Conservation (phyloP, 1,284 basidiomycete species). For the Thelephora terrestris region DNA sequence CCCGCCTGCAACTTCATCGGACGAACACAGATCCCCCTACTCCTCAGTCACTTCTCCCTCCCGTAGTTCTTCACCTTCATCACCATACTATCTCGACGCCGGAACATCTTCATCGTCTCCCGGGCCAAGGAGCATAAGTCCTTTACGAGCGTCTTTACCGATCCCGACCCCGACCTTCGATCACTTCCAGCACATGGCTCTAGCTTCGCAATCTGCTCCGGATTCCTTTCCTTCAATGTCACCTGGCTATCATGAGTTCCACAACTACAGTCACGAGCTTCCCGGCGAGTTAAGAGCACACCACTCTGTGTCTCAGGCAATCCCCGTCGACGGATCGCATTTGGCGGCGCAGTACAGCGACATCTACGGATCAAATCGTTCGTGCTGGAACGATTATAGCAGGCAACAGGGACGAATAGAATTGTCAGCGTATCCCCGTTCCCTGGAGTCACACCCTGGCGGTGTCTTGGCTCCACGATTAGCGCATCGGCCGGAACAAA, state of each 20-base stretch:
- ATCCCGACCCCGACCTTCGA: not conserved
- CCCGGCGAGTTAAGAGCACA: not conserved
- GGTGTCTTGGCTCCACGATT: too few relatives aligned
- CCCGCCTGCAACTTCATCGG: not conserved
- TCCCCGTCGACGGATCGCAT: not conserved
- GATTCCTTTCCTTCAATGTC: not conserved
- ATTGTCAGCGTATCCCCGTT: too few relatives aligned
- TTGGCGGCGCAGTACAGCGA: too few relatives aligned
- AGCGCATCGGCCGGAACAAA: too few relatives aligned
- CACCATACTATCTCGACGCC: not conserved
- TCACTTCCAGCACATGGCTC: not conserved
- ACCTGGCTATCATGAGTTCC: not conserved
- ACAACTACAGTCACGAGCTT: not conserved
- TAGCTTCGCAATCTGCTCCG: not conserved
- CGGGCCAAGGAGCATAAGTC: not conserved
- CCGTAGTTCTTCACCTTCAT: not conserved
- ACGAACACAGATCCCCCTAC: not conserved
- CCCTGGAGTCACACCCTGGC: too few relatives aligned
- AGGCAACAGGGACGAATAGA: too few relatives aligned
- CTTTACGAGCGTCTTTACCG: not conserved
- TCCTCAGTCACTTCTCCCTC: not conserved
- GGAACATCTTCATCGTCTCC: not conserved
- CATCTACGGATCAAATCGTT: too few relatives aligned
- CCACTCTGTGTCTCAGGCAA: not conserved
- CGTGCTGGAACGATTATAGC: too few relatives aligned